A percentile compares a stretch with the other conserved stretches of the same genome.
phyloP scores from a whole-genome alignment of 805 yeast species.

The Saturnispora serradocipensis region DNA sequence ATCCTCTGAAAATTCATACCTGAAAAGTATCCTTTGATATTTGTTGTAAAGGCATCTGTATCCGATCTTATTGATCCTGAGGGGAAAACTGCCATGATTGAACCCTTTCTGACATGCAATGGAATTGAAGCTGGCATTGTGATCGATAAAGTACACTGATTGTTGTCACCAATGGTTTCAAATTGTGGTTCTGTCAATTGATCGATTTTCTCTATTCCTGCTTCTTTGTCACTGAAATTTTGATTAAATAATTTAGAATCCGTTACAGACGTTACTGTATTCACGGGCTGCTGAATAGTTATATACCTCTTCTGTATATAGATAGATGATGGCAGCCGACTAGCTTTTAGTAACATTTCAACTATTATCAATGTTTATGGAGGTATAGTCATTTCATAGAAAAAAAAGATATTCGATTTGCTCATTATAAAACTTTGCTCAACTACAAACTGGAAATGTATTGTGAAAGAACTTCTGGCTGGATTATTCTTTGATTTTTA shows the following conservation, averaged over 20 bases:
- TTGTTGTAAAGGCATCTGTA: slow-evolving; percentile 15
- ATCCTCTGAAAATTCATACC: slow-evolving; percentile 37
- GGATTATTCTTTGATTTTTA: not conserved
- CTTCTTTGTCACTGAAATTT: not conserved
- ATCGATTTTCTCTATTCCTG: not conserved
- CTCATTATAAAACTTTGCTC: not conserved
- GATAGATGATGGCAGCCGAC: not conserved
- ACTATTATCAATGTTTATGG: not conserved
- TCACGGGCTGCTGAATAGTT: slow-evolving; percentile 15
- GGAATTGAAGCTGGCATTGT: slow-evolving; percentile 54
- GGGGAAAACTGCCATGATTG: slow-evolving; percentile 40
- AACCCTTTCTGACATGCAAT: slow-evolving; percentile 37
- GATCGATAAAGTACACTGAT: slow-evolving; percentile 41
- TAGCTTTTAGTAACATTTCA: not conserved
- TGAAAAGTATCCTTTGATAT: slow-evolving; percentile 23
- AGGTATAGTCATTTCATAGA: not conserved
- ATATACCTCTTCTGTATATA: slow-evolving; percentile 9
- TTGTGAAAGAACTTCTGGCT: not conserved
- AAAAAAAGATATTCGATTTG: not conserved
- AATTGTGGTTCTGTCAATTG: slow-evolving; percentile 23
- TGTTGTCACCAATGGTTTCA: slow-evolving; percentile 36
- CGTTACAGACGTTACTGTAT: slow-evolving; percentile 7
- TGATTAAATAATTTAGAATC: not conserved
- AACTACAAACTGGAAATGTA: not conserved
- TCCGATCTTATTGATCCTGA: slow-evolving; percentile 3